A percentile compares a stretch with the other conserved stretches of the same genome.
These are phyloP conservation scores for Colletotrichum euphorbiae DNA, from an alignment of 2,329 filamentous ascomycete genomes.

Conservation along the genomic window DNA sequence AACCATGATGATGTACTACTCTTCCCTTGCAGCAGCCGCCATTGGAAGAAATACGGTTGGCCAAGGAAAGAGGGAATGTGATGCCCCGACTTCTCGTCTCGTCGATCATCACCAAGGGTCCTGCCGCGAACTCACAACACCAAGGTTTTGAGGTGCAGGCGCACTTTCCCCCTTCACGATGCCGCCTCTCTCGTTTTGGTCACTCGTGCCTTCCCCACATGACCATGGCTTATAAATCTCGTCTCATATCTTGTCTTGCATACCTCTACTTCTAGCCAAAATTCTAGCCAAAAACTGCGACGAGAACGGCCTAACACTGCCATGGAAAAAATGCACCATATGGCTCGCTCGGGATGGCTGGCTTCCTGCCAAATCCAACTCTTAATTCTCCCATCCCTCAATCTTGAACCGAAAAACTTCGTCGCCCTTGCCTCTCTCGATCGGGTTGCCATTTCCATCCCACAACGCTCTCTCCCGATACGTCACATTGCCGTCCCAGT, in stretches of 20 bases:
- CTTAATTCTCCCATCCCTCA: constrained; percentile 60
- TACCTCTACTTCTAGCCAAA: neutral
- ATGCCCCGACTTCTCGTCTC: neutral
- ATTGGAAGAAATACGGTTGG: neutral
- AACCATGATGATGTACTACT: neutral
- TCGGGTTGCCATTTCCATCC: constrained; percentile 66
- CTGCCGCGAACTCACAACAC: neutral
- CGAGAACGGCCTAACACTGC: neutral
- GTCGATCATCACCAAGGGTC: neutral
- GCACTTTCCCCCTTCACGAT: neutral
- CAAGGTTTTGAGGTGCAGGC: neutral
- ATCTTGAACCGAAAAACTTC: constrained; percentile 67
- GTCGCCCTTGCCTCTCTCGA: constrained; percentile 67
- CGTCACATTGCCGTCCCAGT: constrained; percentile 71
- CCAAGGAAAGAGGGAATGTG: neutral
- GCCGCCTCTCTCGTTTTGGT: neutral
- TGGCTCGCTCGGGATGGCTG: neutral
- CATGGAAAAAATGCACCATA: neutral
- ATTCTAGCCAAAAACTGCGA: neutral
- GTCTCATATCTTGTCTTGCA: neutral
- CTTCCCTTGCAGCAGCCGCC: constrained; percentile 16
- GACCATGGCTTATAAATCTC: neutral
- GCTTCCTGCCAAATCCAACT: neutral
- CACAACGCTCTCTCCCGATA: constrained; percentile 71
- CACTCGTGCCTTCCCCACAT: neutral